Conservation (phyloP, 306 rosid genomes). For the Gastrolobium bilobum region DNA sequence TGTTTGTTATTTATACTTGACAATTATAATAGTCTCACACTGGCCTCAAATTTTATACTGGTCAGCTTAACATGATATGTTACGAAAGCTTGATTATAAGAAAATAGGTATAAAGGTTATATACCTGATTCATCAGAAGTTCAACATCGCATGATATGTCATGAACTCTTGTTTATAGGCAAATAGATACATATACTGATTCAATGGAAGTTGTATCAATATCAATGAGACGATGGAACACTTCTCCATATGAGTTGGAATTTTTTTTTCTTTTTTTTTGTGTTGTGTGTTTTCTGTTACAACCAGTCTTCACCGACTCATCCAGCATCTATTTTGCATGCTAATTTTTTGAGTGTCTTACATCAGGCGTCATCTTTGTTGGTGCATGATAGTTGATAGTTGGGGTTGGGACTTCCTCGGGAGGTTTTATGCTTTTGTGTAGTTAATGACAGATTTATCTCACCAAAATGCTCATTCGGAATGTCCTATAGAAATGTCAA, state of each 20-base stretch:
- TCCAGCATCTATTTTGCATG: not conserved
- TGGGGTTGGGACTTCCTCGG: not conserved
- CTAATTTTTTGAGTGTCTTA: not conserved
- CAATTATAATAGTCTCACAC: not conserved
- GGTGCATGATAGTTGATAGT: not conserved
- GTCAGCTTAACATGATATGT: not conserved
- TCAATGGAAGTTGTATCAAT: not conserved
- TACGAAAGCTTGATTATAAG: not conserved
- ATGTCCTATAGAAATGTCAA: conserved; percentile 84
- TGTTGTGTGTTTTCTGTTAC: not conserved
- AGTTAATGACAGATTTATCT: not conserved
- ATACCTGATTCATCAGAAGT: not conserved
- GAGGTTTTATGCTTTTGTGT: not conserved
- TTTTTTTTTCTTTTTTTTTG: not conserved
- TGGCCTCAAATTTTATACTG: not conserved
- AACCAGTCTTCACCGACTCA: not conserved
- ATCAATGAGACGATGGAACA: not conserved
- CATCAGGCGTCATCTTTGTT: not conserved
- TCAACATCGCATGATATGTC: not conserved
- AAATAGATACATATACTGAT: not conserved
- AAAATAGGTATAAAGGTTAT: conserved; percentile 20
- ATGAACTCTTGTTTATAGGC: not conserved
- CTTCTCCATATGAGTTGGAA: not conserved
- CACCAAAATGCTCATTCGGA: conserved; percentile 41
- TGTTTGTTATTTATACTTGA: not conserved